A percentile compares a stretch with the other conserved stretches of the same genome.
Evolutionary conservation across 768 basidiomycete species (phyloP).

Genomic region (Candolleomyces efflorescens): DNA sequence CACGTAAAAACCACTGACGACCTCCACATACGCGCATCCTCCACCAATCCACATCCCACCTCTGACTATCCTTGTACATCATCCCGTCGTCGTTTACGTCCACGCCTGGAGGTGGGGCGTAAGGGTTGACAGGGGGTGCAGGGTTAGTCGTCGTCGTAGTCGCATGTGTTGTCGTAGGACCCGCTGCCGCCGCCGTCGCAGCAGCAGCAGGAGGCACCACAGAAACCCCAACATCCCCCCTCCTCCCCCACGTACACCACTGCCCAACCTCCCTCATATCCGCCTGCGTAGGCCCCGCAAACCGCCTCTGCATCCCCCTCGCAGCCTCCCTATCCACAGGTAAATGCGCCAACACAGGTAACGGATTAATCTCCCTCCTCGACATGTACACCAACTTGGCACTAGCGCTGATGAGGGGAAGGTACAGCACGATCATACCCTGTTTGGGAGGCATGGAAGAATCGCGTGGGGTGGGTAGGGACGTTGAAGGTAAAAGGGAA

Average conservation of each 20-base stretch:
- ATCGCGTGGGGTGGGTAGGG: constrained; percentile 28
- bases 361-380: constrained; percentile 44
- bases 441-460: constrained; percentile 40
- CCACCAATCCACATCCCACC: constrained; percentile 60
- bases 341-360: constrained; percentile 37
- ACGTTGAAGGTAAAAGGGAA: background rate
- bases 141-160: background rate
- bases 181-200: constrained; percentile 26
- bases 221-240: background rate
- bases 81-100: background rate
- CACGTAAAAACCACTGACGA: background rate
- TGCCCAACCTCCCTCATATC: constrained; percentile 48
- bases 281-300: constrained; percentile 44
- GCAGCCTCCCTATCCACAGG: constrained; percentile 23
- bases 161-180: background rate
- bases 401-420: constrained; percentile 49
- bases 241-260: background rate
- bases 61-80: constrained; percentile 27
- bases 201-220: background rate
- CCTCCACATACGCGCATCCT: constrained; percentile 46
- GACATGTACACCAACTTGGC: constrained; percentile 63
- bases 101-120: too few species aligned
- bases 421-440: background rate
- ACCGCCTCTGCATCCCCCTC: constrained; percentile 17
- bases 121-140: constrained; percentile 8